These are phyloP conservation scores for Fusarium camptoceras DNA, from an alignment of 2,329 filamentous ascomycete species.

Conservation along the genomic window DNA sequence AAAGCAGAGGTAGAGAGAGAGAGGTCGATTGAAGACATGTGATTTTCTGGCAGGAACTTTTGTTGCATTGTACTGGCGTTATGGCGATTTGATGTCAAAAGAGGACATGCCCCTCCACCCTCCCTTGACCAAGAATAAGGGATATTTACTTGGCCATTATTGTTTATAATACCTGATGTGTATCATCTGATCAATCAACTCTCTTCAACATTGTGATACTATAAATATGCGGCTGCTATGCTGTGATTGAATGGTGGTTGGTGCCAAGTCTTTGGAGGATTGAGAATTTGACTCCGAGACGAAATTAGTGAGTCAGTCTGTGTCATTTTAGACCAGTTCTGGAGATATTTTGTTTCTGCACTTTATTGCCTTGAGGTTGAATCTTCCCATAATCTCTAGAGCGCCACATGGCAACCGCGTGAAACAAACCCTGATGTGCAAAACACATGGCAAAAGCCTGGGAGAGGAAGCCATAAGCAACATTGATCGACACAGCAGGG, in stretches of 20 bases:
- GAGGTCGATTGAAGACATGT: background rate
- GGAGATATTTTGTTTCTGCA: background rate
- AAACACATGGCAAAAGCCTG: background rate
- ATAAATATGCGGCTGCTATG: background rate
- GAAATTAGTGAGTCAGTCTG: background rate
- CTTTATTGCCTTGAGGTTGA: background rate
- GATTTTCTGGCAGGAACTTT: background rate
- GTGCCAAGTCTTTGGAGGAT: background rate
- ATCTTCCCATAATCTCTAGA: background rate
- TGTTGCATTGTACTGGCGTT: constrained; percentile 35
- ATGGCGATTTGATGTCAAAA: constrained; percentile 10
- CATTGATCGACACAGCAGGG: constrained; percentile 24
- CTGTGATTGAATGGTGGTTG: background rate
- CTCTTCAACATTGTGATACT: constrained; percentile 3
- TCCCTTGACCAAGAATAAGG: constrained; percentile 4
- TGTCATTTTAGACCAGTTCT: background rate
- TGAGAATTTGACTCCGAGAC: background rate
- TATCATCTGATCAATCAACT: constrained; percentile 20
- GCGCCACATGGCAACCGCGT: constrained; percentile 18
- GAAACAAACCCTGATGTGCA: background rate
- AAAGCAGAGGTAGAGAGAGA: constrained; percentile 57
- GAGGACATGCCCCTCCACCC: constrained; percentile 8
- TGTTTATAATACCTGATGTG: constrained; percentile 22
- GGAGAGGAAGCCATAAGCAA: constrained; percentile 13
- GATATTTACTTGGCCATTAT: constrained; percentile 4